A percentile compares a stretch with the other conserved stretches of the same genome.
These are phyloP conservation scores for Teunomyces aglyptinius DNA, from an alignment of 805 yeast species.

Conservation along the genomic window DNA sequence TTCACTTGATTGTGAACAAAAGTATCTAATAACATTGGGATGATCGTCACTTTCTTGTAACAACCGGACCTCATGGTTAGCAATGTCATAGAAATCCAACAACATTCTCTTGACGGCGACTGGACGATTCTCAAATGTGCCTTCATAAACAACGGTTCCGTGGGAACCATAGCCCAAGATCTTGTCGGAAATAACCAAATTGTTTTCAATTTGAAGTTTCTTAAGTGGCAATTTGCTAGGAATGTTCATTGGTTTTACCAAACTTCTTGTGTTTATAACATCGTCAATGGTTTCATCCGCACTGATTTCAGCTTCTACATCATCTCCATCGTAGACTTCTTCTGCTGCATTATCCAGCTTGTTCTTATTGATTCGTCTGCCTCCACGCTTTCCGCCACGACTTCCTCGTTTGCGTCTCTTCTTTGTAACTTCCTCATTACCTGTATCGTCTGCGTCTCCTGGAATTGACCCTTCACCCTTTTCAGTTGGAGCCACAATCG, in stretches of 20 bases:
- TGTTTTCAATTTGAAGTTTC: slow-evolving; percentile 45
- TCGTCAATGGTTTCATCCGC: slow-evolving; percentile 12
- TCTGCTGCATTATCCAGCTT: slow-evolving; percentile 21
- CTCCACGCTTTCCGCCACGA: slow-evolving; percentile 72
- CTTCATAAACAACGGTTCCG: slow-evolving; percentile 92
- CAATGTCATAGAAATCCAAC: slow-evolving; percentile 89
- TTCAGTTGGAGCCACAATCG: slow-evolving; percentile 19
- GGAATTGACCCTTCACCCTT: slow-evolving; percentile 11
- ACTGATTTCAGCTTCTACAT: slow-evolving; percentile 10
- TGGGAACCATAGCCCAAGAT: slow-evolving; percentile 95
- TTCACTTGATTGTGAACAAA: slow-evolving; percentile 80
- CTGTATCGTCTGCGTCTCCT: slow-evolving; percentile 8
- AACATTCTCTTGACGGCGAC: slow-evolving; percentile 96
- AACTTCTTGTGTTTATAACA: slow-evolving; percentile 27
- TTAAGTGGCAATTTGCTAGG: slow-evolving; percentile 19
- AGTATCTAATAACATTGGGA: slow-evolving; percentile 90
- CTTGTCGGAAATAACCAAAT: slow-evolving; percentile 62
- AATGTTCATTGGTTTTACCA: slow-evolving; percentile 21
- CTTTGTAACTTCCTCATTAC: slow-evolving; percentile 17
- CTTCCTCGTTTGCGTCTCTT: slow-evolving; percentile 80
- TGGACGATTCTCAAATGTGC: slow-evolving; percentile 86
- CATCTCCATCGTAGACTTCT: slow-evolving; percentile 7
- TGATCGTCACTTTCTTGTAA: slow-evolving; percentile 95
- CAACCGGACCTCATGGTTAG: slow-evolving; percentile 84
- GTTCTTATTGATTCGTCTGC: slow-evolving; percentile 34